Conservation (phyloP, 2,329 filamentous ascomycete species). For the Fusarium sublunatum region DNA sequence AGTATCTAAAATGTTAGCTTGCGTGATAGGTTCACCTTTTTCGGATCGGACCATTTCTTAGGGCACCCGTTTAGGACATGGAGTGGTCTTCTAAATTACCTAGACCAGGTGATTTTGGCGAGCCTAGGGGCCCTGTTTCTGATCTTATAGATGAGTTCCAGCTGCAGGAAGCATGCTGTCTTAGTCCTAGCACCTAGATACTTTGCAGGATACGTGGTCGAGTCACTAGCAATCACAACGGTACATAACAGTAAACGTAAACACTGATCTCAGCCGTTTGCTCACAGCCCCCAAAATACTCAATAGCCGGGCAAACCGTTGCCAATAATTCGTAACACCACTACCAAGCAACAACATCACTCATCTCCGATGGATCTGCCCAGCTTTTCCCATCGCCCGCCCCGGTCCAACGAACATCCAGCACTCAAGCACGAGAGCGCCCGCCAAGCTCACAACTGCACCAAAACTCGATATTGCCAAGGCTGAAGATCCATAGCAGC, state of each 20-base stretch:
- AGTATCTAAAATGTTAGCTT: no score
- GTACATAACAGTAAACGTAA: no score
- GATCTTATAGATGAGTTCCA: not conserved
- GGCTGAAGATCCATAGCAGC: slow-evolving; percentile 18
- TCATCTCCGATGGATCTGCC: not conserved
- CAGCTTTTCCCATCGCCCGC: not conserved
- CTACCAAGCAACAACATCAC: not conserved
- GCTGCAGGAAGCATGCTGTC: not conserved
- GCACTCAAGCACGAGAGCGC: slow-evolving; percentile 27
- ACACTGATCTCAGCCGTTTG: no score
- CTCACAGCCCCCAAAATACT: no score
- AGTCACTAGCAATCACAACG: no score
- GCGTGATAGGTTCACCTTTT: not conserved
- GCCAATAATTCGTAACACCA: no score
- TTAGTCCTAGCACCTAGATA: not conserved
- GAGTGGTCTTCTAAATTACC: not conserved
- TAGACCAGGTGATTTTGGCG: not conserved
- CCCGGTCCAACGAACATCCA: slow-evolving; percentile 34
- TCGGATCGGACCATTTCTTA: not conserved
- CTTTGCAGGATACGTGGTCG: no score
- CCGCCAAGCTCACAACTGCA: slow-evolving; percentile 28
- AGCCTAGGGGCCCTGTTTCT: not conserved
- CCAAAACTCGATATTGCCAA: slow-evolving; percentile 18
- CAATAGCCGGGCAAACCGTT: no score
- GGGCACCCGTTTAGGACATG: not conserved